Evolutionary conservation across 2,329 filamentous ascomycete genomes (phyloP).

Genomic region (Colletotrichum chlorophyti): DNA sequence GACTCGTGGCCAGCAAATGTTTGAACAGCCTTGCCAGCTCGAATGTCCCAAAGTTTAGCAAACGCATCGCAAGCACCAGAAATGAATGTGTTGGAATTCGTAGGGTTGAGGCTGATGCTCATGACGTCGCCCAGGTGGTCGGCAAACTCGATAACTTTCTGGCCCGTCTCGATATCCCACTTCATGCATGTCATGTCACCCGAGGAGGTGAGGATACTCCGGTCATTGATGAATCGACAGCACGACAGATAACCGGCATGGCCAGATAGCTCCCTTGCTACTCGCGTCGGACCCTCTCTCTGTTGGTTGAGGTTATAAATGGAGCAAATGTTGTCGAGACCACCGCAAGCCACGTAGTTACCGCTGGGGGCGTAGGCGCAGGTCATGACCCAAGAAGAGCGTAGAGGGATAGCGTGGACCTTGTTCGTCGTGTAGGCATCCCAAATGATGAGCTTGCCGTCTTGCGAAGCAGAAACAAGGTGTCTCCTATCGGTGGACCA

Average conservation of each 20-base stretch:
- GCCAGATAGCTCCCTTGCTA: conserved; percentile 93
- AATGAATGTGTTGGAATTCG: conserved; percentile 98
- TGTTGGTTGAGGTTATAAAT: conserved; percentile 98
- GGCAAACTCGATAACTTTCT: conserved; percentile 96
- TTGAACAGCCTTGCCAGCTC: conserved; percentile 96
- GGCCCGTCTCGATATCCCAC: conserved; percentile 98
- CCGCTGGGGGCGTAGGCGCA: conserved; percentile 98
- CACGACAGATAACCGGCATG: conserved; percentile 98
- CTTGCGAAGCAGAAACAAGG: conserved; percentile 96
- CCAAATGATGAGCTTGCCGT: conserved; percentile 99
- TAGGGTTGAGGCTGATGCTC: conserved; percentile 99
- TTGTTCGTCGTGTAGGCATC: conserved; percentile 99
- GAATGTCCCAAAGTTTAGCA: conserved; percentile 98
- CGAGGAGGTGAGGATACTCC: conserved; percentile 95
- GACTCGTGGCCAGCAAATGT: conserved; percentile 98
- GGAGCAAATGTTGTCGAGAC: conserved; percentile 98
- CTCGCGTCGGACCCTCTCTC: conserved; percentile 94
- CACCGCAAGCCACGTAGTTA: conserved; percentile 98
- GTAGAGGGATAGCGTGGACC: conserved; percentile 95
- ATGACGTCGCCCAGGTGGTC: conserved; percentile 99
- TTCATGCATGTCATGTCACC: conserved; percentile 99
- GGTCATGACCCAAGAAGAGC: conserved; percentile 99
- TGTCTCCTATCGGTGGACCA: conserved; percentile 99
- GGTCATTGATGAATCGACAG: conserved; percentile 98
- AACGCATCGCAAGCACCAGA: conserved; percentile 99